These are phyloP conservation scores for Prunus dulcis DNA, from an alignment of 306 rosid genomes.

Conservation along the genomic window DNA sequence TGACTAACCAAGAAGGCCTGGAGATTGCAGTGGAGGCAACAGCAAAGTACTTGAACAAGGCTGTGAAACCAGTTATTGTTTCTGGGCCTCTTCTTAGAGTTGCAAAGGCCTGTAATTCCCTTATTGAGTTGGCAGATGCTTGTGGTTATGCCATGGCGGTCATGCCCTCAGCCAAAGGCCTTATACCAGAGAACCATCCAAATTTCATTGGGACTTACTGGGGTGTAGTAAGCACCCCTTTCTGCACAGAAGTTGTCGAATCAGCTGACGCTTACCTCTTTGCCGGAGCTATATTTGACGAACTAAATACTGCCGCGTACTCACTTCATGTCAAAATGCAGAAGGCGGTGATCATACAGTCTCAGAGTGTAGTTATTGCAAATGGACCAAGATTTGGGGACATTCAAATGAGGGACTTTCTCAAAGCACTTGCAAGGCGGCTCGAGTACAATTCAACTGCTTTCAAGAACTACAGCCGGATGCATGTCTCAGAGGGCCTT, in stretches of 20 bases:
- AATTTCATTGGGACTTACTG: conserved; percentile 6
- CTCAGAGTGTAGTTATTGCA: background rate
- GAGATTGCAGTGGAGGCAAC: no score
- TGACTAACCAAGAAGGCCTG: no score
- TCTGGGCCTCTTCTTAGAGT: no score
- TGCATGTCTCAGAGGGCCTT: background rate
- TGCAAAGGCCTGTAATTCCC: no score
- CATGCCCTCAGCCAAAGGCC: no score
- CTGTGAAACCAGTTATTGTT: no score
- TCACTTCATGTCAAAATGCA: conserved; percentile 1
- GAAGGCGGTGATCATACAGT: background rate
- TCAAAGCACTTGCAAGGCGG: background rate
- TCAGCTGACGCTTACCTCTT: conserved; percentile 9
- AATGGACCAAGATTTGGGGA: conserved; percentile 10
- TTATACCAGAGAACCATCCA: background rate
- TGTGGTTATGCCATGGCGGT: no score
- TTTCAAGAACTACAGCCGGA: background rate
- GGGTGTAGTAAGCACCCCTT: conserved; percentile 4
- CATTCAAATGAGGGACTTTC: conserved; percentile 12
- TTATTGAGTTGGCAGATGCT: no score
- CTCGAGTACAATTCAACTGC: background rate
- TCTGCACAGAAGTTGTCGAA: background rate
- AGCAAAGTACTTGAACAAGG: no score
- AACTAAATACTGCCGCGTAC: background rate
- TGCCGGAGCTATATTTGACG: conserved; percentile 9